Percentiles rank a stretch among this genome's conserved stretches.
Evolutionary conservation across 306 rosid species (phyloP).

Genomic region (Prunus davidiana): DNA sequence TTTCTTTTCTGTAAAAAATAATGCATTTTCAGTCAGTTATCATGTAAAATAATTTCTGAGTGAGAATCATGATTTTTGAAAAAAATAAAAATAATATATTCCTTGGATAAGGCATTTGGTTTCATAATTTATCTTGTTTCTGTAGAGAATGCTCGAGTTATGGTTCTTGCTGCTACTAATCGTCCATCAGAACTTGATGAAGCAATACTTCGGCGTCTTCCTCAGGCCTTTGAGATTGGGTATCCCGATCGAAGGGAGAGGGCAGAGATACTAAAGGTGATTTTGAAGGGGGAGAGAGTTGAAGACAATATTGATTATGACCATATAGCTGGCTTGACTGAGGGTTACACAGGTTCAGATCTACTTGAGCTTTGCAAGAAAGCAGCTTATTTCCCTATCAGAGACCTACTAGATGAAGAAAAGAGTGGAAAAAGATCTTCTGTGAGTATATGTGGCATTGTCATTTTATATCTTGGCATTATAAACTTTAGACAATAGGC

Average conservation of each 20-base stretch:
- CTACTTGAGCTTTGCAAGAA: slow-evolving; percentile 93
- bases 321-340: slow-evolving; percentile 58
- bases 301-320: slow-evolving; percentile 57
- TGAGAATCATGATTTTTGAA: not conserved
- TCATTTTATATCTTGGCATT: not conserved
- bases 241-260: slow-evolving; percentile 73
- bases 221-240: slow-evolving; percentile 97
- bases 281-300: slow-evolving; percentile 70
- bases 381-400: slow-evolving; percentile 89
- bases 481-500: not conserved
- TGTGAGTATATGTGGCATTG: slow-evolving; percentile 49
- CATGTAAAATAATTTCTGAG: slow-evolving; percentile 14
- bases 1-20: not conserved
- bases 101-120: slow-evolving; percentile 8
- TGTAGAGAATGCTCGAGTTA: slow-evolving; percentile 83
- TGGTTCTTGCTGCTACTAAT: slow-evolving; percentile 98
- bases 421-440: slow-evolving; percentile 59
- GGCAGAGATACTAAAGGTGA: slow-evolving; percentile 77
- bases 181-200: slow-evolving; percentile 99
- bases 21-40: not conserved
- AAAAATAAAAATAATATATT: not conserved
- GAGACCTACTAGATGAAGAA: slow-evolving; percentile 78
- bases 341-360: slow-evolving; percentile 94
- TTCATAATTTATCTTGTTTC: slow-evolving; percentile 7
- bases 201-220: slow-evolving; percentile 98